Evolutionary conservation across 2,329 filamentous ascomycete species (phyloP), one percentile per base, ranked within the genome.

Genomic region (Talaromyces amestolkiae): DNA sequence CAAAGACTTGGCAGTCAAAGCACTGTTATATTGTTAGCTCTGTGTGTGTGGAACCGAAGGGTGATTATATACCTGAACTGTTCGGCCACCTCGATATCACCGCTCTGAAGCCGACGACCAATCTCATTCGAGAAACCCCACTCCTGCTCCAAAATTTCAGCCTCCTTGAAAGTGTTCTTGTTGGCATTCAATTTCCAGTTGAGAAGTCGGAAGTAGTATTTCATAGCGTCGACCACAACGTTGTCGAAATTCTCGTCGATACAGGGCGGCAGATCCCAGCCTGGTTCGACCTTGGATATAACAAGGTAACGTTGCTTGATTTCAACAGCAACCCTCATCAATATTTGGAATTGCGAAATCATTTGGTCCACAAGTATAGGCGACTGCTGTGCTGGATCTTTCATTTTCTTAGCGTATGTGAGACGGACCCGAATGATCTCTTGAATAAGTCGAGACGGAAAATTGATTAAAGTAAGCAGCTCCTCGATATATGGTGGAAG

Each of bases 81-180:
- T 80, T 98, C 95, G 1, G 95, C 95, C 49, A 98, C 95, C 79
- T 98, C 94, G 47, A 98, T 91, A 76, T 98, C 93, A 68, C 95
- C 96, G 35, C 92, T 91, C 71, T 96, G 89, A n/a, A 99, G 85
- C 75, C 95, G 91, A 58, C 91, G 87, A 31, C 94, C 95, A 65
- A 99, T 92, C 72, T 93, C 89, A 73, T 98, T 98, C 62, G 91
- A 96, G 73, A 98, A 98, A 65, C 93, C 92, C 95, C 95, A 99
- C 78, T 99, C 95, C 73, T 97, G 93, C 75, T 97, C 96, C 58
- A 99, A 81, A 69, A 99, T 90, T 82, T 99, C 95, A 7, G 95
- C 95, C 77, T 99, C 95, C 75, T 98, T 98, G 85, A 99, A 99
- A 0, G 93, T 97, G 79, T 98, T 99, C 77, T 97, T 98, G 82